Evolutionary conservation across 768 basidiomycete species (phyloP), one percentile per base, ranked within the genome.

Genomic region (Trametes meyenii): DNA sequence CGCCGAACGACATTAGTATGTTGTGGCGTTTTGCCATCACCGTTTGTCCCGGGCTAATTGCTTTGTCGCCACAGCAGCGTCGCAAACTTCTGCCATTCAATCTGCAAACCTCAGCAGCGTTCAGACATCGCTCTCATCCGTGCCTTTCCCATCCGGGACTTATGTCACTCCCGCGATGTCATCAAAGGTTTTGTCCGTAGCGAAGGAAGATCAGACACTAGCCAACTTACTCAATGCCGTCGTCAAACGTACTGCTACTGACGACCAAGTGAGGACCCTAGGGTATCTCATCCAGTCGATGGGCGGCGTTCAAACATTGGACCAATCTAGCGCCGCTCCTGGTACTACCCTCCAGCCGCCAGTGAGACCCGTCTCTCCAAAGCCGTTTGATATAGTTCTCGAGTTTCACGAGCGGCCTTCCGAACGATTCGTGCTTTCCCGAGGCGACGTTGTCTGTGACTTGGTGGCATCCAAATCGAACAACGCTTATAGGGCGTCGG

Each of bases 201-300:
- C 89, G 3, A 75, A 82, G 23, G 79, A 83, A 4, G 85, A 91
- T 69, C 87, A 89, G 7, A 83, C 79, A n/a, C 78, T 92, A 24
- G 81, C 86, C 33, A 85, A 84, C 64, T 75, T 90, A 33, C 74
- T 92, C 13, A 85, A 86, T 40, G 74, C 87, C 33, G 88, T 86
- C 42, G 85, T 87, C 46, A 77, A 82, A 2, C 85, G 85, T 42
- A 77, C 75, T 44, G 90, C 89, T 8, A 84, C 79, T 43, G 73
- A 83, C 5, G 86, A 86, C 17, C 86, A 92, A 69, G 73, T 88
- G 24, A 83, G 88, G 72, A 83, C 83, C 5, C 83, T 92, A 23
- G 87, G 86, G 24, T 71, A 86, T n/a, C 79, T 90, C n/a, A 86
- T 92, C 42, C 87, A 87, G 62, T 85, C 88, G 23, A 69, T 91